Percentiles rank a stretch among this genome's conserved stretches.
phyloP scores from a whole-genome alignment of 441 rosid genomes.

The Geranium incanum region DNA sequence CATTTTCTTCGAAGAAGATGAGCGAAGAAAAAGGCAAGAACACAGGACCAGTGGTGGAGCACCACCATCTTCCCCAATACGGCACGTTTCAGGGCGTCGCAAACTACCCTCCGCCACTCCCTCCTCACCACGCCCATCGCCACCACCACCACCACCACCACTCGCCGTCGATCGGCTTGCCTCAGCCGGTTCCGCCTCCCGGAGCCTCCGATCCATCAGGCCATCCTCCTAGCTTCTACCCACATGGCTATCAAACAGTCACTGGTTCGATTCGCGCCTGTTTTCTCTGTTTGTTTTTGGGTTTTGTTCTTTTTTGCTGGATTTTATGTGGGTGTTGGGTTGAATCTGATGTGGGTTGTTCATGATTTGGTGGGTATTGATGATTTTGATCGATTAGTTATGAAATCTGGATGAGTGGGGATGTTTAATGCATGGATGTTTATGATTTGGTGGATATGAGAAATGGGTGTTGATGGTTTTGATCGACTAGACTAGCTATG shows the following conservation, averaged over 20 bases:
- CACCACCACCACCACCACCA: conserved; percentile 20
- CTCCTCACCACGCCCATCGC: conserved; percentile 19
- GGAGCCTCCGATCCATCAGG: conserved; percentile 35
- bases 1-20: background rate
- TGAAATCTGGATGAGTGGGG: too few species aligned
- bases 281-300: background rate
- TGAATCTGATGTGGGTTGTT: background rate
- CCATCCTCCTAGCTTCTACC: conserved; percentile 26
- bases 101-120: conserved; percentile 62
- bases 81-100: conserved; percentile 95
- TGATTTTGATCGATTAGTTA: too few species aligned
- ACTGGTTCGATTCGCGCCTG: conserved; percentile 37
- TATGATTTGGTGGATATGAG: background rate
- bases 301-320: background rate
- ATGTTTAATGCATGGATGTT: background rate
- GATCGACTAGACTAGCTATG: too few species aligned
- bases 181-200: conserved; percentile 72
- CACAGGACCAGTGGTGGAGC: background rate
- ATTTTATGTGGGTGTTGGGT: background rate
- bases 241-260: conserved; percentile 66
- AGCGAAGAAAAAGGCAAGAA: conserved; percentile 1
- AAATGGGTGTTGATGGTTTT: too few species aligned
- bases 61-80: conserved; percentile 34
- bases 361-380: background rate
- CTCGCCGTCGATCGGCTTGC: conserved; percentile 60